Conservation (phyloP, 441 rosid species). For the Adansonia gregorii region DNA sequence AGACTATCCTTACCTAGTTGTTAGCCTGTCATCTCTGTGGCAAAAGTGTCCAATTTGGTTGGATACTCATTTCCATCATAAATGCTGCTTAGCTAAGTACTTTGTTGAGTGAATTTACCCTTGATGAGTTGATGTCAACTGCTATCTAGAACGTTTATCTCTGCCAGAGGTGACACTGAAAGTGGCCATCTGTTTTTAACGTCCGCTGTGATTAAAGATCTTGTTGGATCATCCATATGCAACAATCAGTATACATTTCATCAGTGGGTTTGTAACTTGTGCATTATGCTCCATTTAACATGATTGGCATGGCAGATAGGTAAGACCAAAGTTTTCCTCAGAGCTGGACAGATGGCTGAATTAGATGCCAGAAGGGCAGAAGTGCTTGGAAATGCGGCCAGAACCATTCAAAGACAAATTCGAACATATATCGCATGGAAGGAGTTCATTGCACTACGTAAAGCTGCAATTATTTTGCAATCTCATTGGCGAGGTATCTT, state of each 20-base stretch:
- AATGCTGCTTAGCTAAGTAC: not conserved
- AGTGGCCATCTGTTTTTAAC: conserved; percentile 9
- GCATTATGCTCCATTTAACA: conserved; percentile 25
- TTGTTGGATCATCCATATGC: not conserved
- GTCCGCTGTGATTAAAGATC: conserved; percentile 7
- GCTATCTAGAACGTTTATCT: not conserved
- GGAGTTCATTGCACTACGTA: conserved; percentile 52
- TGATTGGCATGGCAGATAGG: conserved; percentile 56
- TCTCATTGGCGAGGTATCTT: conserved; percentile 66
- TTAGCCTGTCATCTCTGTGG: not conserved
- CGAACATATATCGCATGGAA: conserved; percentile 62
- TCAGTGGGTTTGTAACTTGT: conserved; percentile 19
- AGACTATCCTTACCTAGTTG: not conserved
- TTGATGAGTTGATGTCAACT: conserved; percentile 6
- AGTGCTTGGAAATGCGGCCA: conserved; percentile 74
- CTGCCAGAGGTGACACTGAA: not conserved
- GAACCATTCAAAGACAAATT: conserved; percentile 61
- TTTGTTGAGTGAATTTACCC: conserved; percentile 12
- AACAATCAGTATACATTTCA: not conserved
- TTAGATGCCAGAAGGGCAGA: conserved; percentile 78
- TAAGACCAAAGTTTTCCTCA: conserved; percentile 66
- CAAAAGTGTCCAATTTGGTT: conserved; percentile 1
- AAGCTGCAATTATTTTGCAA: conserved; percentile 61
- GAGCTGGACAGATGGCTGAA: conserved; percentile 91
- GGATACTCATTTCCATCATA: not conserved